Conservation (phyloP, 2,329 filamentous ascomycete genomes). For the Ophiostoma ulmi region DNA sequence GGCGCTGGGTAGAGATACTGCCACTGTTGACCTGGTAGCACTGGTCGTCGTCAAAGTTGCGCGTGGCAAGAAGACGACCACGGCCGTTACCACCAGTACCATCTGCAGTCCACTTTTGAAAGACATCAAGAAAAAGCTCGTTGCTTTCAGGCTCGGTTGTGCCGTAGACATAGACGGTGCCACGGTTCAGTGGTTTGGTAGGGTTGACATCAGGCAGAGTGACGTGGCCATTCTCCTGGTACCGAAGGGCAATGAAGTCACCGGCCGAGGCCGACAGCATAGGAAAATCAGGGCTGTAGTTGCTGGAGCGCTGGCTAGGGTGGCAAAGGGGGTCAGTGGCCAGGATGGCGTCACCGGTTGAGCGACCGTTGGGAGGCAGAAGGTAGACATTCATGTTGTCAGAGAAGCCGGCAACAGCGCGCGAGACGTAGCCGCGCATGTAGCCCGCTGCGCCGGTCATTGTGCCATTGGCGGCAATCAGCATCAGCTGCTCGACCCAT, state of each 20-base stretch:
- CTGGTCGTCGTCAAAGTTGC: constrained; percentile 83
- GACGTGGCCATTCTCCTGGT: constrained; percentile 73
- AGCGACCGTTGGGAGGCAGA: constrained; percentile 51
- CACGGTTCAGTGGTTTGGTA: constrained; percentile 60
- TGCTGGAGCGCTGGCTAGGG: constrained; percentile 51
- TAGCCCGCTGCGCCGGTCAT: constrained; percentile 69
- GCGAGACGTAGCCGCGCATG: constrained; percentile 62
- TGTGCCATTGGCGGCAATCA: constrained; percentile 67
- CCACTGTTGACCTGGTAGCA: constrained; percentile 75
- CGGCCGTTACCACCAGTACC: constrained; percentile 76
- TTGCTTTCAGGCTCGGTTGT: constrained; percentile 53
- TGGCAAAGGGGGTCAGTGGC: constrained; percentile 58
- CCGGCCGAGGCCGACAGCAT: constrained; percentile 57
- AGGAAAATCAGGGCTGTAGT: constrained; percentile 55
- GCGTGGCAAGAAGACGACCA: constrained; percentile 68
- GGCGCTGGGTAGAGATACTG: constrained; percentile 55
- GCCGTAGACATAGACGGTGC: constrained; percentile 70
- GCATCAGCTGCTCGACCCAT: constrained; percentile 74
- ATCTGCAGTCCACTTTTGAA: constrained; percentile 70
- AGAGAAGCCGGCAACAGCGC: constrained; percentile 50
- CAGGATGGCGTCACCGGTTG: constrained; percentile 45
- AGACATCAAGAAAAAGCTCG: constrained; percentile 57
- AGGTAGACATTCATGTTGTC: constrained; percentile 59
- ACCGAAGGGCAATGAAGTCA: constrained; percentile 61
- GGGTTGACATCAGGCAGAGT: constrained; percentile 52